A percentile compares a stretch with the other conserved stretches of the same genome.
These are phyloP conservation scores for Marasmius fiardii DNA, from an alignment of 1,284 basidiomycete genomes.

Conservation along the genomic window DNA sequence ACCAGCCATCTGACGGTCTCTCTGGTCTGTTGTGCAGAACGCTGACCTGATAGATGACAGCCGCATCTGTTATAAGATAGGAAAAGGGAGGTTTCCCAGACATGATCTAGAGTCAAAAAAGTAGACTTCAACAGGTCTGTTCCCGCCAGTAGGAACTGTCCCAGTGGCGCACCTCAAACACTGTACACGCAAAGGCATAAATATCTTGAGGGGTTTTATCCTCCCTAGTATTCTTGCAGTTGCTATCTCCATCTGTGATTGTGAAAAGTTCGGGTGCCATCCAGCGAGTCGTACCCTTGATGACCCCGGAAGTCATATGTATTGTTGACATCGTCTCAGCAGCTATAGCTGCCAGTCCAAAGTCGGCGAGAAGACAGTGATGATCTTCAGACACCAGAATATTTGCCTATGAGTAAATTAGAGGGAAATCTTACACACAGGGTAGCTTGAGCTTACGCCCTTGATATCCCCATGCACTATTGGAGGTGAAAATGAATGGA, in stretches of 20 bases:
- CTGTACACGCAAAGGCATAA: constrained; percentile 11
- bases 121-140: background rate
- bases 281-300: constrained; percentile 4
- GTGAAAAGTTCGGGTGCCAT: constrained; percentile 7
- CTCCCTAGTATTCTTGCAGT: background rate
- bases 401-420: background rate
- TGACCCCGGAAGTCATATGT: background rate
- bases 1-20: background rate
- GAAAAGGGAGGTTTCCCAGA: background rate
- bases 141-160: background rate
- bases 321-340: background rate
- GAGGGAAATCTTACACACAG: background rate
- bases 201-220: constrained; percentile 4
- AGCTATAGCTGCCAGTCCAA: constrained; percentile 1
- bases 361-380: constrained; percentile 1
- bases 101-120: background rate
- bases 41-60: background rate
- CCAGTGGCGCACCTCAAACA: background rate
- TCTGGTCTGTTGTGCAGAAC: background rate
- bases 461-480: constrained; percentile 10
- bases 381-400: background rate
- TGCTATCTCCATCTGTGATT: background rate
- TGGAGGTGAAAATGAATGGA: constrained; percentile 1
- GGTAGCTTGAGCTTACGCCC: background rate
- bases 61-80: background rate